These are phyloP conservation scores for Globisporangium solare DNA, from an alignment of 352 stramenopile genomes.

Conservation along the genomic window DNA sequence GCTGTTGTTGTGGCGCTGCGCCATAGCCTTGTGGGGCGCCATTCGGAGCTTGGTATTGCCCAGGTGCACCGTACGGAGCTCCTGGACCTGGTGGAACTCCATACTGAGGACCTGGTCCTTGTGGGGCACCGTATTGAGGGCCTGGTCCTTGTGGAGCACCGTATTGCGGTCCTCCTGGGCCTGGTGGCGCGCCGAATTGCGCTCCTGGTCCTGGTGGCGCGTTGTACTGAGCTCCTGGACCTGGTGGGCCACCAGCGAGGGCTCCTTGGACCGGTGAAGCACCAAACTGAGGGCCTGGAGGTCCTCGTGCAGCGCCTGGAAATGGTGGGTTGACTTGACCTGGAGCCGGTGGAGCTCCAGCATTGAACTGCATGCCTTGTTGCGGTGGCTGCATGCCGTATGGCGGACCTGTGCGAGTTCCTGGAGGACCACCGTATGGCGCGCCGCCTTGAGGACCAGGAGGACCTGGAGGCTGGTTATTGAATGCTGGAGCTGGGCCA, in stretches of 20 bases:
- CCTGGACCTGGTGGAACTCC: conserved; percentile 1
- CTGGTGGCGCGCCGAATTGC: too few relatives aligned
- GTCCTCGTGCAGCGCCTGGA: conserved; percentile 4
- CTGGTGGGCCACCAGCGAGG: too few relatives aligned
- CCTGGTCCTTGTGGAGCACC: conserved; percentile 1
- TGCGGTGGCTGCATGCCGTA: conserved; percentile 13
- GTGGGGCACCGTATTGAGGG: not conserved
- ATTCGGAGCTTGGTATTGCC: conserved; percentile 12
- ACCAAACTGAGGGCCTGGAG: too few relatives aligned
- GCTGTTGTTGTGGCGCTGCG: conserved; percentile 17
- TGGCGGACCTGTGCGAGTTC: conserved; percentile 8
- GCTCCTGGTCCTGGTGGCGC: too few relatives aligned
- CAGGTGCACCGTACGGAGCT: conserved; percentile 16
- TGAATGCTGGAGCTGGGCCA: conserved; percentile 2
- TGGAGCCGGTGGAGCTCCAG: conserved; percentile 2
- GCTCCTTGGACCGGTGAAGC: too few relatives aligned
- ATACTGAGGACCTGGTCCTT: conserved; percentile 5
- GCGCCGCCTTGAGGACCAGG: conserved; percentile 14
- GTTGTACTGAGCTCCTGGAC: too few relatives aligned
- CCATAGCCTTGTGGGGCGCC: conserved; percentile 10
- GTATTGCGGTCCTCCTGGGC: too few relatives aligned
- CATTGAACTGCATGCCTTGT: conserved; percentile 5
- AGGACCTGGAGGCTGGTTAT: conserved; percentile 13
- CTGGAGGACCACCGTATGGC: conserved; percentile 8
- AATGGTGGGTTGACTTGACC: conserved; percentile 8